Percentiles rank a stretch among this genome's conserved stretches.
Conservation (phyloP, 495 filamentous ascomycete genomes). For the Penicillium macrosclerotiorum region DNA sequence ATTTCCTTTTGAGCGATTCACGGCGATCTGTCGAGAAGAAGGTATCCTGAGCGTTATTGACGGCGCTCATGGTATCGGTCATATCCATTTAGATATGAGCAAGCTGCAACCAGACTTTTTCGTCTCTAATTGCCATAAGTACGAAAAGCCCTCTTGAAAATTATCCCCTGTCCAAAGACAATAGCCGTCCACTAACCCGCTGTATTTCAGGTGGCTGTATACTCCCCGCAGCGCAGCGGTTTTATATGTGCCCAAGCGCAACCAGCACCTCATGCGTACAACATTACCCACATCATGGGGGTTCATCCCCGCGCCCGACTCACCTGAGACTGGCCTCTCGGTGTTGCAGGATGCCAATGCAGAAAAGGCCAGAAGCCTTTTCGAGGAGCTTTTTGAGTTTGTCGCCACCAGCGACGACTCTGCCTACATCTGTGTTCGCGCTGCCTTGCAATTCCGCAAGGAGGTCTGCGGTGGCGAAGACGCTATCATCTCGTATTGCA, state of each 20-base stretch:
- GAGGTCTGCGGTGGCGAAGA: conserved; percentile 74
- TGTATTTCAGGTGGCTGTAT: conserved; percentile 71
- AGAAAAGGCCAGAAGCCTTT: conserved; percentile 46
- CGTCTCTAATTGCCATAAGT: conserved; percentile 82
- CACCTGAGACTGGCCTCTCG: conserved; percentile 25
- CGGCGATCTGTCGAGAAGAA: conserved; percentile 58
- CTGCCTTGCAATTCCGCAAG: conserved; percentile 64
- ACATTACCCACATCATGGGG: conserved; percentile 70
- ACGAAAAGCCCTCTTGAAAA: no score
- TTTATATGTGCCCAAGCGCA: conserved; percentile 70
- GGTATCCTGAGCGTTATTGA: conserved; percentile 69
- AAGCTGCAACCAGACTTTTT: conserved; percentile 78
- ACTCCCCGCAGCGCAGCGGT: conserved; percentile 78
- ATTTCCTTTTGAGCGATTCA: conserved; percentile 72
- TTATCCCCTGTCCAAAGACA: no score
- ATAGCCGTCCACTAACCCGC: not conserved
- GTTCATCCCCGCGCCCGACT: conserved; percentile 40
- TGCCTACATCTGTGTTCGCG: conserved; percentile 68
- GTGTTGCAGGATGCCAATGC: conserved; percentile 49
- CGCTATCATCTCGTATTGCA: conserved; percentile 58
- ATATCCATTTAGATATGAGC: conserved; percentile 65
- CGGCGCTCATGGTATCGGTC: conserved; percentile 78
- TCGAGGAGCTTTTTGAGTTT: conserved; percentile 73
- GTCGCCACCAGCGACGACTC: conserved; percentile 71
- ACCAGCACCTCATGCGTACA: conserved; percentile 71